Evolutionary conservation across 179 eudicot genomes (phyloP).

Genomic region (Drosera spatulata): DNA sequence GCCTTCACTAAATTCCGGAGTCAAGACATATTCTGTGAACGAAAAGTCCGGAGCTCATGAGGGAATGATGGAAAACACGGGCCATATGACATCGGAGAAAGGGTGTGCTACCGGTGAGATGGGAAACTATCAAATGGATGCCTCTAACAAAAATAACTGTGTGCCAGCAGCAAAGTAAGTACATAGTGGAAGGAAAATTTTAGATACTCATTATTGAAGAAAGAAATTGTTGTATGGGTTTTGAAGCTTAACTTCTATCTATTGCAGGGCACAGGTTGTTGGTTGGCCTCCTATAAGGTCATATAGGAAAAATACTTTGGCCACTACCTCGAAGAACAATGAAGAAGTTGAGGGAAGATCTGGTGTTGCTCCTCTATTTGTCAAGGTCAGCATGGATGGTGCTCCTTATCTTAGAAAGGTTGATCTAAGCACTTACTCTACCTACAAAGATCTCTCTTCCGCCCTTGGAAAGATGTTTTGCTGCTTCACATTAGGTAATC

Average conservation of each 20-base stretch:
- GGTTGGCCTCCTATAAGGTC: slow-evolving; percentile 96
- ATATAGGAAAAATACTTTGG: slow-evolving; percentile 64
- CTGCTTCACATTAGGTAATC: slow-evolving; percentile 74
- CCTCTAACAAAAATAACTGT: slow-evolving; percentile 29
- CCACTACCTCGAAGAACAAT: slow-evolving; percentile 51
- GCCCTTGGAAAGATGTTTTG: slow-evolving; percentile 90
- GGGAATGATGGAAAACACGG: slow-evolving; percentile 15
- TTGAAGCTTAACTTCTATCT: slow-evolving; percentile 3
- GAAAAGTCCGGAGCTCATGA: slow-evolving; percentile 21
- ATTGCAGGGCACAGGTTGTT: slow-evolving; percentile 79
- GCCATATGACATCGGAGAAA: slow-evolving; percentile 27
- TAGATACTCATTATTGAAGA: not conserved
- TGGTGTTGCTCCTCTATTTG: slow-evolving; percentile 10
- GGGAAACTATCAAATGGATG: slow-evolving; percentile 7
- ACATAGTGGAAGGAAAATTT: not conserved
- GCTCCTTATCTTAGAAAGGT: slow-evolving; percentile 92
- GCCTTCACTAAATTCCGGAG: slow-evolving; percentile 10
- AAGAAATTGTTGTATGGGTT: not conserved
- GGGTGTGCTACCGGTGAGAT: slow-evolving; percentile 12
- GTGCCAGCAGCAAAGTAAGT: slow-evolving; percentile 89
- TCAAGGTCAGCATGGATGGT: slow-evolving; percentile 74
- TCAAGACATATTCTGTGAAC: slow-evolving; percentile 4
- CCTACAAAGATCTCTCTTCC: slow-evolving; percentile 71
- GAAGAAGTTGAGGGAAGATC: slow-evolving; percentile 56
- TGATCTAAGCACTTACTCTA: slow-evolving; percentile 52